Conservation (phyloP, 768 basidiomycete genomes). For the Russula lepida region DNA sequence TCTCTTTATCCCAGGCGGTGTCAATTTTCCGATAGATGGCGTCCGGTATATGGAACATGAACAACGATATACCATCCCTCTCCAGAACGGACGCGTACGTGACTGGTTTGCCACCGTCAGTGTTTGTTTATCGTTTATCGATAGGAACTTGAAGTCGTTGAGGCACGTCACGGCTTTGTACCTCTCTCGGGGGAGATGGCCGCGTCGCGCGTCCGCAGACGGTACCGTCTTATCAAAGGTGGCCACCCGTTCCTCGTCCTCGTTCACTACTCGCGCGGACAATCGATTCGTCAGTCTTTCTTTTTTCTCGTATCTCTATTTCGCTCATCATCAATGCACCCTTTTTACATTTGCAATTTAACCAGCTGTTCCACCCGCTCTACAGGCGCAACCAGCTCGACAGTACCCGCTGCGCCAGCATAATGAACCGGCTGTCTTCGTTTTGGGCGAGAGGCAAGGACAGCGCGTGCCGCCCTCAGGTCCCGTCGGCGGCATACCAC, state of each 20-base stretch:
- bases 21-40: slow-evolving; percentile 66
- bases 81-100: slow-evolving; percentile 46
- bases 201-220: slow-evolving; percentile 62
- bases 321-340: background rate
- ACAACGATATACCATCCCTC: slow-evolving; percentile 46
- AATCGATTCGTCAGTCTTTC: slow-evolving; percentile 44
- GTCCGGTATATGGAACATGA: slow-evolving; percentile 72
- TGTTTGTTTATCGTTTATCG: background rate
- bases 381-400: slow-evolving; percentile 56
- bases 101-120: background rate
- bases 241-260: slow-evolving; percentile 67
- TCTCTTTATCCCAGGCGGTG: slow-evolving; percentile 52
- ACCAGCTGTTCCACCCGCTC: slow-evolving; percentile 49
- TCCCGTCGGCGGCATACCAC: slow-evolving; percentile 4
- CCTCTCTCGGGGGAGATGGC: slow-evolving; percentile 50
- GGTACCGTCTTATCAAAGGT: slow-evolving; percentile 65
- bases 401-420: slow-evolving; percentile 60
- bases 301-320: background rate
- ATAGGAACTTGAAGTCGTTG: slow-evolving; percentile 72
- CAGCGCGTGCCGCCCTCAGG: slow-evolving; percentile 41
- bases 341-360: slow-evolving; percentile 5
- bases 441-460: slow-evolving; percentile 64
- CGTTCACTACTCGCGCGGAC: slow-evolving; percentile 68
- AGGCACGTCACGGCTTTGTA: slow-evolving; percentile 70
- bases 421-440: slow-evolving; percentile 60